Conservation (phyloP, 2,329 filamentous ascomycete species). For the Aspergillus ochraceus region DNA sequence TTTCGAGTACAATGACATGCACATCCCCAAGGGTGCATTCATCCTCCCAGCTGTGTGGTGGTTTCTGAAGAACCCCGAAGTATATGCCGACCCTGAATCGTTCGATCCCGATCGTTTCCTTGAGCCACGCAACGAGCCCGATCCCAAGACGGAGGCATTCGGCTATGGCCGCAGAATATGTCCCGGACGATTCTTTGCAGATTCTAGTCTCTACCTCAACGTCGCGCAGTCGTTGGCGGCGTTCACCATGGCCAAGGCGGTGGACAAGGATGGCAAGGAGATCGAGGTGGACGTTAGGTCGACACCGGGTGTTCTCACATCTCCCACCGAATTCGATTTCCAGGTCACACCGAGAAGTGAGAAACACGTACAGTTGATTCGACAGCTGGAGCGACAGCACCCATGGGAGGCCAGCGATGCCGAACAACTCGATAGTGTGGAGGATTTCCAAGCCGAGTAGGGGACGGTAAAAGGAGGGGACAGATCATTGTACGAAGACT, state of each 20-base stretch:
- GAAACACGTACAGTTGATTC: not conserved
- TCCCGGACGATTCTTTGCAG: slow-evolving; percentile 41
- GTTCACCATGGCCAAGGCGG: slow-evolving; percentile 45
- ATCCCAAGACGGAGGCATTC: no score
- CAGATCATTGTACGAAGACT: no score
- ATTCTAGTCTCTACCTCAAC: slow-evolving; percentile 41
- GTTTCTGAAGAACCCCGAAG: slow-evolving; percentile 32
- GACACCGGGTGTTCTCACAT: slow-evolving; percentile 30
- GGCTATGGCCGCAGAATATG: slow-evolving; percentile 21
- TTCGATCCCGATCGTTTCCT: no score
- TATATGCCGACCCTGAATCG: not conserved
- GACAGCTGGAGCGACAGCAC: no score
- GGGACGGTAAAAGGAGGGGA: no score
- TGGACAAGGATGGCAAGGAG: slow-evolving; percentile 26
- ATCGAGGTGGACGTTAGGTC: slow-evolving; percentile 31
- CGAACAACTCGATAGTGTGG: no score
- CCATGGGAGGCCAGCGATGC: no score
- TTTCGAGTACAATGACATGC: slow-evolving; percentile 22
- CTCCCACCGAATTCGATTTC: slow-evolving; percentile 38
- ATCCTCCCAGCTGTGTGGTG: slow-evolving; percentile 40
- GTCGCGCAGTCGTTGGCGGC: slow-evolving; percentile 48
- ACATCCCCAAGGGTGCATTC: slow-evolving; percentile 34
- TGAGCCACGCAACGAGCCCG: no score
- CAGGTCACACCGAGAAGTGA: slow-evolving; percentile 36
- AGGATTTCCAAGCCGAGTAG: no score